These are phyloP conservation scores for Phytophthora kernoviae DNA, from an alignment of 352 stramenopile species.

Conservation along the genomic window DNA sequence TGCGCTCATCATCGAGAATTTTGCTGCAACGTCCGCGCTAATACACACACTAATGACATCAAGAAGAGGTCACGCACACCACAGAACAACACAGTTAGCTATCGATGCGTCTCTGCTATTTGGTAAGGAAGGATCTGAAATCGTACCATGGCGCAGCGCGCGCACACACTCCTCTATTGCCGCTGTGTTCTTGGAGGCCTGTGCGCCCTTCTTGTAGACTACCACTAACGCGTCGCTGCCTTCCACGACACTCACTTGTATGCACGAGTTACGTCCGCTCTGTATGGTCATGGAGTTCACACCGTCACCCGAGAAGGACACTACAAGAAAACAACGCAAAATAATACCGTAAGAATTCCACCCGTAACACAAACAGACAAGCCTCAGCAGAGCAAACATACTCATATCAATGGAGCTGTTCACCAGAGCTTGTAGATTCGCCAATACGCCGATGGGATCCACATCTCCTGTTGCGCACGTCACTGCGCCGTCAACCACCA, in stretches of 20 bases:
- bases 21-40: slow-evolving; percentile 75
- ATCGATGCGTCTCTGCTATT: no score
- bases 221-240: slow-evolving; percentile 78
- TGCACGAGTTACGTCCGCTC: slow-evolving; percentile 81
- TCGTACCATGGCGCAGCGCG: slow-evolving; percentile 75
- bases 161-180: slow-evolving; percentile 83
- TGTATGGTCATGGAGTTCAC: slow-evolving; percentile 90
- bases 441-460: slow-evolving; percentile 90
- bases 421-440: slow-evolving; percentile 89
- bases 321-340: slow-evolving; percentile 29
- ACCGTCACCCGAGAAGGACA: slow-evolving; percentile 82
- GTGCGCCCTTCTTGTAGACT: slow-evolving; percentile 85
- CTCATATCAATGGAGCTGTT: slow-evolving; percentile 88
- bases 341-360: slow-evolving; percentile 7
- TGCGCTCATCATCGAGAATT: slow-evolving; percentile 48
- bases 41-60: slow-evolving; percentile 49
- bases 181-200: slow-evolving; percentile 65
- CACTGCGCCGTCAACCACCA: slow-evolving; percentile 87
- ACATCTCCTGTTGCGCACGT: slow-evolving; percentile 86
- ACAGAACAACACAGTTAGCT: neutral
- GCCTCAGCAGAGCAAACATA: slow-evolving; percentile 33
- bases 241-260: slow-evolving; percentile 88
- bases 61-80: neutral
- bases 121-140: neutral
- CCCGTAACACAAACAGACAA: neutral